Conservation (phyloP, 2,329 filamentous ascomycete species). For the Colletotrichum truncatum region DNA sequence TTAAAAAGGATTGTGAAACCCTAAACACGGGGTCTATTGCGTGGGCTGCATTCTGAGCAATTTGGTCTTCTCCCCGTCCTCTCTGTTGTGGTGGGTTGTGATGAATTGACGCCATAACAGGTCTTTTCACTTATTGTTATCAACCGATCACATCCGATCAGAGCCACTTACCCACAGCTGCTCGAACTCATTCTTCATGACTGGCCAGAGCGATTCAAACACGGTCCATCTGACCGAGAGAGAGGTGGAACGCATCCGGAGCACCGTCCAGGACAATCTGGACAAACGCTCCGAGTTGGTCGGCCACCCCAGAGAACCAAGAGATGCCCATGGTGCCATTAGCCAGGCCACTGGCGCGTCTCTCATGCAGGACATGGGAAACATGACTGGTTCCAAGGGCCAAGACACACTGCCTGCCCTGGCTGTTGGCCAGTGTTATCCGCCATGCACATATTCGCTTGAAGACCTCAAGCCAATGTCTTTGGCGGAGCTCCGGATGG, state of each 20-base stretch:
- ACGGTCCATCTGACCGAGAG: constrained; percentile 43
- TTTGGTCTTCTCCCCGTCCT: too few species aligned
- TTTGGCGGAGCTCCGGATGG: constrained; percentile 37
- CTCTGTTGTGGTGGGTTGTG: too few species aligned
- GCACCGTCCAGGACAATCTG: constrained; percentile 32
- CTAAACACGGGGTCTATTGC: too few species aligned
- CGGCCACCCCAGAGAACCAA: constrained; percentile 32
- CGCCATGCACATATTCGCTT: constrained; percentile 34
- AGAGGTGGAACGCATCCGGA: constrained; percentile 40
- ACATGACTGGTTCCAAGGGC: constrained; percentile 23
- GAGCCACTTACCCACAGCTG: too few species aligned
- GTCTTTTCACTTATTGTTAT: too few species aligned
- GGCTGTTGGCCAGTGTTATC: constrained; percentile 37
- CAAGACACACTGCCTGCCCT: constrained; percentile 39
- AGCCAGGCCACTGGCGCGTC: constrained; percentile 32
- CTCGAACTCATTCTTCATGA: neutral
- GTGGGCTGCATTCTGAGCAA: too few species aligned
- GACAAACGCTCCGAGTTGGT: constrained; percentile 34
- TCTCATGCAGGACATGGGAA: constrained; percentile 44
- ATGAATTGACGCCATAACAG: too few species aligned
- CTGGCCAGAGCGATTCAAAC: constrained; percentile 23
- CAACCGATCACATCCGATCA: too few species aligned
- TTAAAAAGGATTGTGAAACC: too few species aligned
- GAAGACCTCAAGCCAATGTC: constrained; percentile 36
- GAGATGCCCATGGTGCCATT: constrained; percentile 17